A percentile compares a stretch with the other conserved stretches of the same genome.
Conservation (phyloP, 2,329 filamentous ascomycete species). For the Alternaria hordeiaustralica region DNA sequence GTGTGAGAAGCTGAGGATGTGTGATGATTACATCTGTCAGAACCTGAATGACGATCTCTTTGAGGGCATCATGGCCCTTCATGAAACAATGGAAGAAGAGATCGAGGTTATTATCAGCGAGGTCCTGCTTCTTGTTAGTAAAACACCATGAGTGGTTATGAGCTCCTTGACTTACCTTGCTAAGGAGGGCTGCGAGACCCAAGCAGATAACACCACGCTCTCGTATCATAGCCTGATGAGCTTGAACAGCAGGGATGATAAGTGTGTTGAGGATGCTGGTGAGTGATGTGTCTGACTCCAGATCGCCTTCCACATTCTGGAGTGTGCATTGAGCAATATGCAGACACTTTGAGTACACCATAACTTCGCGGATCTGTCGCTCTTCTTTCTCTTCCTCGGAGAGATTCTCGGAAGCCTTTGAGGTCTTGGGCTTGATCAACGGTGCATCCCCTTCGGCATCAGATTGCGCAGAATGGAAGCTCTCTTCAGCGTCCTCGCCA, state of each 20-base stretch:
- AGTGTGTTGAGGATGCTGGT: constrained; percentile 98
- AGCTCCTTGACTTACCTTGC: constrained; percentile 64
- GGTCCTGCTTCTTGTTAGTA: constrained; percentile 58
- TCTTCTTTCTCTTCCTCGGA: constrained; percentile 62
- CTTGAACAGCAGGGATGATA: constrained; percentile 91
- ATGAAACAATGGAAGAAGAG: constrained; percentile 96
- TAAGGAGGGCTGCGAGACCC: constrained; percentile 88
- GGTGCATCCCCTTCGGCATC: constrained; percentile 71
- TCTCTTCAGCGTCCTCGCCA: constrained; percentile 64
- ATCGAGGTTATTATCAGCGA: constrained; percentile 89
- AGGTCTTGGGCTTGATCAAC: constrained; percentile 52
- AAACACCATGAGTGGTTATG: neutral
- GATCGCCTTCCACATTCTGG: constrained; percentile 84
- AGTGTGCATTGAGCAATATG: constrained; percentile 98
- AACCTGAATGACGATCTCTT: constrained; percentile 89
- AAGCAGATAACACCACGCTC: constrained; percentile 89
- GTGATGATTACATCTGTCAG: constrained; percentile 91
- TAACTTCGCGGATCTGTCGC: constrained; percentile 86
- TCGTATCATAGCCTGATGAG: constrained; percentile 88
- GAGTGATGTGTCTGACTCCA: constrained; percentile 89
- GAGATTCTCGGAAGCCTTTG: constrained; percentile 48
- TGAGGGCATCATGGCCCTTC: constrained; percentile 88
- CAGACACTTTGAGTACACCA: constrained; percentile 98
- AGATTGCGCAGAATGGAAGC: constrained; percentile 92
- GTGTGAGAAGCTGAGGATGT: constrained; percentile 79